Percentiles rank a stretch among this genome's conserved stretches.
Conservation (phyloP, 2,329 filamentous ascomycete genomes). For the Claviceps purpurea region DNA sequence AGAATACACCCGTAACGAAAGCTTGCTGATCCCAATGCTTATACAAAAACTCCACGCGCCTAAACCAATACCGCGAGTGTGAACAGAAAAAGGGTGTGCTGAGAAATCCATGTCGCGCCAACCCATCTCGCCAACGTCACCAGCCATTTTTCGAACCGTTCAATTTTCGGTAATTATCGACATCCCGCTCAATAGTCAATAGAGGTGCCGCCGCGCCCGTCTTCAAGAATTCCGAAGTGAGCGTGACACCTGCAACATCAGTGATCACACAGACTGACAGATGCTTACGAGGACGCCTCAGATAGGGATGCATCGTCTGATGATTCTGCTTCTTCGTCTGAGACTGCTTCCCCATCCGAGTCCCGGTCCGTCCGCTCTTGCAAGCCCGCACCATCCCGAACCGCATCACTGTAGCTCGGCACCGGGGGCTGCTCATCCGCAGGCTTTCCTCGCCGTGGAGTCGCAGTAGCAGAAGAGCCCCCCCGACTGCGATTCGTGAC, state of each 20-base stretch:
- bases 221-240: too few species aligned
- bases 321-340: background rate
- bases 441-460: slow-evolving; percentile 11
- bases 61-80: slow-evolving; percentile 1
- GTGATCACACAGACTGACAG: background rate
- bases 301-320: background rate
- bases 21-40: slow-evolving; percentile 11
- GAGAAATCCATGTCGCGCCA: background rate
- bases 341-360: background rate
- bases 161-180: too few species aligned
- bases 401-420: slow-evolving; percentile 69
- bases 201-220: too few species aligned
- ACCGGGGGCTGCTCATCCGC: slow-evolving; percentile 44
- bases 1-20: background rate
- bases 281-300: background rate
- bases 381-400: slow-evolving; percentile 34
- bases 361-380: slow-evolving; percentile 13
- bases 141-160: background rate
- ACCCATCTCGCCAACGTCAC: background rate
- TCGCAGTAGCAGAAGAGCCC: slow-evolving; percentile 30
- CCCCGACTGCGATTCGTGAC: slow-evolving; percentile 38
- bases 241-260: too few species aligned
- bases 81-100: background rate
- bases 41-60: slow-evolving; percentile 13
- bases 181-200: too few species aligned